Conservation (phyloP, 129 eudicot species). For the Helichrysum umbraculigerum region DNA sequence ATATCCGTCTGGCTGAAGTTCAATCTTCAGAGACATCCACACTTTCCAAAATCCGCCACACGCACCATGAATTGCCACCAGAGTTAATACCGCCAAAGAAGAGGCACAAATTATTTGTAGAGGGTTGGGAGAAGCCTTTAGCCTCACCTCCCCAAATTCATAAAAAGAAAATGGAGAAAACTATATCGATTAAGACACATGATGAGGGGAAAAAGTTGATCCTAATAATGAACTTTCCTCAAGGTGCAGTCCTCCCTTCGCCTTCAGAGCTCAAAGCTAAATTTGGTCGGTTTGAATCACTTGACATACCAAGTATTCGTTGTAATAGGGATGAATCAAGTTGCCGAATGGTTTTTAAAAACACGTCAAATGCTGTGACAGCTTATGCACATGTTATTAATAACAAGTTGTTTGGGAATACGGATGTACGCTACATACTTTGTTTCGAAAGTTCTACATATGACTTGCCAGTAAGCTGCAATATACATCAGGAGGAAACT, state of each 20-base stretch:
- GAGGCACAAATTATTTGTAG: neutral
- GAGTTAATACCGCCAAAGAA: neutral
- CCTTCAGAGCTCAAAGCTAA: conserved; percentile 30
- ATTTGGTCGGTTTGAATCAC: conserved; percentile 17
- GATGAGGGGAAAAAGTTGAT: conserved; percentile 2
- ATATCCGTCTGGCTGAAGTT: neutral
- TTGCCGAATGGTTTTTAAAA: conserved; percentile 27
- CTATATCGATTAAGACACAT: neutral
- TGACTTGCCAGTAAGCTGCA: neutral
- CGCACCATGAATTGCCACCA: neutral
- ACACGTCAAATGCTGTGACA: conserved; percentile 12
- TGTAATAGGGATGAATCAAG: neutral
- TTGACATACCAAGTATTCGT: conserved; percentile 11
- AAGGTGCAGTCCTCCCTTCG: conserved; percentile 18
- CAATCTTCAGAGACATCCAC: neutral
- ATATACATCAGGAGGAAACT: neutral
- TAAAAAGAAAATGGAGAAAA: neutral
- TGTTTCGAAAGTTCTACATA: neutral
- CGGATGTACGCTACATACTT: neutral
- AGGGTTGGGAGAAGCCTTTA: neutral
- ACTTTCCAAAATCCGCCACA: neutral
- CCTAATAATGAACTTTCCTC: conserved; percentile 26
- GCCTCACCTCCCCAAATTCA: neutral
- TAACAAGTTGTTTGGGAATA: conserved; percentile 9
- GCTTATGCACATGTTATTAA: conserved; percentile 16